These are phyloP conservation scores for Mucor saturninus DNA, from an alignment of 371 early-diverging fungal genomes.

Conservation along the genomic window DNA sequence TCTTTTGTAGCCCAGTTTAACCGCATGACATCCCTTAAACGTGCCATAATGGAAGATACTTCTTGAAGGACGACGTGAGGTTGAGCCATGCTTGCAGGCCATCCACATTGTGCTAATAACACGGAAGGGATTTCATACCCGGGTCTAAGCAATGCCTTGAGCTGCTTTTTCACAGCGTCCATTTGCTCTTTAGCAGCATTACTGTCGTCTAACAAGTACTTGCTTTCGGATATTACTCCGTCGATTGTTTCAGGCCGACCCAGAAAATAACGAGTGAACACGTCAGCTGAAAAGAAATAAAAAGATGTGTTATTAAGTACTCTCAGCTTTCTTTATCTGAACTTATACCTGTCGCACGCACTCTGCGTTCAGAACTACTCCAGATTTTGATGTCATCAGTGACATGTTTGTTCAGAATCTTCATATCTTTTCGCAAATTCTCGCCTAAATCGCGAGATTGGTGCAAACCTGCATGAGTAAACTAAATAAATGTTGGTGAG, in stretches of 20 bases:
- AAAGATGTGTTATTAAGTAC: not conserved
- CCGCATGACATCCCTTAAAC: conserved; percentile 75
- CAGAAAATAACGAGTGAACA: conserved; percentile 78
- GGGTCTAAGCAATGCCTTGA: conserved; percentile 61
- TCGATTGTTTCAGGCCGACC: conserved; percentile 61
- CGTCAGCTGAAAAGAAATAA: conserved; percentile 57
- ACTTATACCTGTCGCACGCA: conserved; percentile 77
- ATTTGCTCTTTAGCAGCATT: conserved; percentile 94
- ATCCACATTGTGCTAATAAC: conserved; percentile 43
- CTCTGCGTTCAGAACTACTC: conserved; percentile 89
- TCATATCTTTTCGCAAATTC: conserved; percentile 88
- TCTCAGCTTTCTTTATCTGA: not conserved
- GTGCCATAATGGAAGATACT: conserved; percentile 71
- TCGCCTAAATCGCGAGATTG: conserved; percentile 94
- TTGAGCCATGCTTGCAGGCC: conserved; percentile 64
- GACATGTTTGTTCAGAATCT: conserved; percentile 82
- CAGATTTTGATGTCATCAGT: conserved; percentile 87
- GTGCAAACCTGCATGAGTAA: conserved; percentile 93
- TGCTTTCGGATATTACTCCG: conserved; percentile 71
- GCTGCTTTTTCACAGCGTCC: conserved; percentile 82
- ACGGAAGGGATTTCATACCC: conserved; percentile 53
- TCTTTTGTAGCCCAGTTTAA: conserved; percentile 69
- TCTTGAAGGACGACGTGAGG: conserved; percentile 72
- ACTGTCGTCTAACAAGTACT: conserved; percentile 94
- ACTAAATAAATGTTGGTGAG: conserved; percentile 42